These are phyloP conservation scores for Chlorella sorokiniana DNA, from an alignment of 139 green algal species.

Conservation along the genomic window DNA sequence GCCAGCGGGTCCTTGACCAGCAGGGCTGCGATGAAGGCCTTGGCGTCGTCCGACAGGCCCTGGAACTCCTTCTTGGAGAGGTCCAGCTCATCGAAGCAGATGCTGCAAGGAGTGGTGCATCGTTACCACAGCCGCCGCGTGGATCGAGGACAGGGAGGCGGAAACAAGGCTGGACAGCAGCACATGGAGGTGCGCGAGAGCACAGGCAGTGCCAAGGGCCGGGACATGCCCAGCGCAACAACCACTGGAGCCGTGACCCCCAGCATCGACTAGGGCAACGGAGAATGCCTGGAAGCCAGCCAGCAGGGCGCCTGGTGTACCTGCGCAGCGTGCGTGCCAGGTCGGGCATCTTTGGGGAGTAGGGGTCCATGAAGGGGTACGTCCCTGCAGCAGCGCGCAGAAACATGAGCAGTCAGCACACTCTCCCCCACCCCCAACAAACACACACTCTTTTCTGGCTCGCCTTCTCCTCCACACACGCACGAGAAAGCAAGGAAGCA, in stretches of 20 bases:
- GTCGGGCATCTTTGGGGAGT: slow-evolving; percentile 32
- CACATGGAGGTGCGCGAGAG: too few species aligned
- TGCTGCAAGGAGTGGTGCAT: slow-evolving; percentile 11
- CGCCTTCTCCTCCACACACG: too few species aligned
- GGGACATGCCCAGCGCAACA: too few species aligned
- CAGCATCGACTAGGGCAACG: too few species aligned
- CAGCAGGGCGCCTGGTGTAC: too few species aligned
- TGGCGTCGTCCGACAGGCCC: slow-evolving; percentile 19
- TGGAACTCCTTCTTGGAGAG: slow-evolving; percentile 22
- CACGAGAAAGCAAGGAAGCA: too few species aligned
- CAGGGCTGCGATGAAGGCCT: slow-evolving; percentile 34
- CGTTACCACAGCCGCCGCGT: too few species aligned
- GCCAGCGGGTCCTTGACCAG: slow-evolving; percentile 63
- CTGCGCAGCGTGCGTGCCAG: slow-evolving; percentile 36
- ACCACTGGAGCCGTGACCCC: too few species aligned
- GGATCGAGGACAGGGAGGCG: background rate
- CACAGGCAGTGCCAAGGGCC: too few species aligned
- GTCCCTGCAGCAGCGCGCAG: slow-evolving; percentile 4
- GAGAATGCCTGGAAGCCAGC: too few species aligned
- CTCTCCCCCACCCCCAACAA: background rate
- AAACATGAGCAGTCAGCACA: slow-evolving; percentile 14
- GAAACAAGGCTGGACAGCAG: background rate
- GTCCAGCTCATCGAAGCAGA: slow-evolving; percentile 45
- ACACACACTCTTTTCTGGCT: background rate
- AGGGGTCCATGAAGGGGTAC: slow-evolving; percentile 46